Evolutionary conservation across 768 basidiomycete genomes (phyloP).

Genomic region (Sarcodon aspratus): DNA sequence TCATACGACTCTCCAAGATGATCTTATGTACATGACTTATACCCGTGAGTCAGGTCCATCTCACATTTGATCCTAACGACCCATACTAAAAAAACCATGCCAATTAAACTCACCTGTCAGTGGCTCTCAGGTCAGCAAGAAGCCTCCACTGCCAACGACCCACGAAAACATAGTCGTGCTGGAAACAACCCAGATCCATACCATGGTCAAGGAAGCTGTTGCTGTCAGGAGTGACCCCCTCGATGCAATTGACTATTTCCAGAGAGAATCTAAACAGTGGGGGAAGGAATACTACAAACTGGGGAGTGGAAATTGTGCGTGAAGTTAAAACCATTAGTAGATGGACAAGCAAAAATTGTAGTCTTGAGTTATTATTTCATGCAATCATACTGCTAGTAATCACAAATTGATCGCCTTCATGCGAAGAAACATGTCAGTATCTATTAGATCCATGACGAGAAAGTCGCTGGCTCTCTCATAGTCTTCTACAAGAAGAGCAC

Average conservation of each 20-base stretch:
- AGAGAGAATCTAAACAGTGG: constrained; percentile 72
- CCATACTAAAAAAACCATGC: constrained; percentile 80
- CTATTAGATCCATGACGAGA: constrained; percentile 17
- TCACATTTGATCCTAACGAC: constrained; percentile 62
- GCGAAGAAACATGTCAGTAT: constrained; percentile 17
- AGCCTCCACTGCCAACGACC: constrained; percentile 50
- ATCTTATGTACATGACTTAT: constrained; percentile 95
- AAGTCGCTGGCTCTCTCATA: constrained; percentile 8
- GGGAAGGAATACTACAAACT: constrained; percentile 51
- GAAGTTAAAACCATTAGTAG: constrained; percentile 60
- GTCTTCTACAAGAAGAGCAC: constrained; percentile 15
- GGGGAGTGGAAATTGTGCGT: constrained; percentile 76
- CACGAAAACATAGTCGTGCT: constrained; percentile 62
- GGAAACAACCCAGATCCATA: constrained; percentile 78
- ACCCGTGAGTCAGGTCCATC: constrained; percentile 51
- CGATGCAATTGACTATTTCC: constrained; percentile 75
- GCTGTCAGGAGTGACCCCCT: constrained; percentile 61
- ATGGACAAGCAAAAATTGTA: too few species aligned
- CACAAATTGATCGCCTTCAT: constrained; percentile 5
- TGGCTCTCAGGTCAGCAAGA: too few species aligned
- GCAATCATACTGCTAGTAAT: too few species aligned
- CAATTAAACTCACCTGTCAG: too few species aligned
- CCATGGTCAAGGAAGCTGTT: constrained; percentile 75
- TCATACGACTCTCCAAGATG: too few species aligned
- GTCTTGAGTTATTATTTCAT: too few species aligned